Conservation (phyloP, 305 asterid genomes). For the Euphrasia arctica region DNA sequence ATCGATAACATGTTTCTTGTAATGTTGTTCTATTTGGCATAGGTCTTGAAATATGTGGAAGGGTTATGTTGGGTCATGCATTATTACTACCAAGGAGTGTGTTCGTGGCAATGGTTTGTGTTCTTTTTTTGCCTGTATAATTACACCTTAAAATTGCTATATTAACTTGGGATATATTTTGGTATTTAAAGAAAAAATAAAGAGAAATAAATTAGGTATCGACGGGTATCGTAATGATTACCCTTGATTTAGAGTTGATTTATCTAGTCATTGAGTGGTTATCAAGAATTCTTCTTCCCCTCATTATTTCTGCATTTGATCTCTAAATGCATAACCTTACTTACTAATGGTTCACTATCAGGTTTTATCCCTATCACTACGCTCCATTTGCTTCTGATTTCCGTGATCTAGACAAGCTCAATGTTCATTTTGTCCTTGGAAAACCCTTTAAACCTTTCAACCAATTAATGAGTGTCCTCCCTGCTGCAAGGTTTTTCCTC, state of each 20-base stretch:
- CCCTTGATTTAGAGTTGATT: too few species aligned
- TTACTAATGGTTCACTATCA: constrained; percentile 25
- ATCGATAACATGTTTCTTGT: constrained; percentile 14
- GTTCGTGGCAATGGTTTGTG: constrained; percentile 73
- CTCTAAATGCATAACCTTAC: constrained; percentile 20
- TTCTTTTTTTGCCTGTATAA: constrained; percentile 12
- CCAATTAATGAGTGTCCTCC: constrained; percentile 65
- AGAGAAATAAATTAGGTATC: too few species aligned
- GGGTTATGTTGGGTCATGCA: constrained; percentile 71
- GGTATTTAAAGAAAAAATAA: not conserved
- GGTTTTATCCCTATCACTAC: constrained; percentile 68
- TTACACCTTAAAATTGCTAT: not conserved
- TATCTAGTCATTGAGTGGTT: too few species aligned
- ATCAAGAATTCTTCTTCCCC: too few species aligned
- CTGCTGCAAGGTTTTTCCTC: constrained; percentile 53
- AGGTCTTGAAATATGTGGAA: constrained; percentile 61
- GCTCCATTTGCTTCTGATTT: constrained; percentile 74
- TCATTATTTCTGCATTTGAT: not conserved
- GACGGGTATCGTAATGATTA: too few species aligned
- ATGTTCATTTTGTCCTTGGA: constrained; percentile 47
- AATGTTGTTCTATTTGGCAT: constrained; percentile 23
- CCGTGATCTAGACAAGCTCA: constrained; percentile 36
- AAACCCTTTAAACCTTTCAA: constrained; percentile 60
- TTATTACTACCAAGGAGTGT: constrained; percentile 63
- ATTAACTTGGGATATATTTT: not conserved